Base-by-base conservation (phyloP, 1,284 basidiomycete species). In the Melampsora larici-populina region DNA sequence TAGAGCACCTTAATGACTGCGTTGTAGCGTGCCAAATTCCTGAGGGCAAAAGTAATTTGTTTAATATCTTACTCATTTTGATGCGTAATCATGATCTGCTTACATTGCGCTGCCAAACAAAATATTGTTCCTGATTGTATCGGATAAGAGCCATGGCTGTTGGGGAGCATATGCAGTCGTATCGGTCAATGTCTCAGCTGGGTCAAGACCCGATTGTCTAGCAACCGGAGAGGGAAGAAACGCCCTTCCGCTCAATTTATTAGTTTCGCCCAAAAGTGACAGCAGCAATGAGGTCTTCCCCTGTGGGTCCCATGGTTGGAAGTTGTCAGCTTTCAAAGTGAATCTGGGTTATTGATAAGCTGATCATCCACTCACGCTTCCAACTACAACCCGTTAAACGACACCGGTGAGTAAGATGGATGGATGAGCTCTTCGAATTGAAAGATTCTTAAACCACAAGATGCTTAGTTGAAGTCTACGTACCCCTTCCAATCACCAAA, bases 111-210 rank as follows among this genome's bases (percentile, higher is more conserved):
- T 88, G 1, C 91, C 91, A 82, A 94, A 96, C 4, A 93, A 85
- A 80, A 93, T 90, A 81, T 93, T 93, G 66, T 92, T 90, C 24
- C 88, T 87, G 75, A 93, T 91, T 2, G 91, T 92, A 7, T 90
- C 91, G 29, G 86, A 88, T 69, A 89, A 86, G 46, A 97, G 86
- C 93, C 92, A 97, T 0, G 94, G 90, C 0, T 89, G 88, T 84
- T 97, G 94, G 0, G 92, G 89, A 62, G 89, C 91, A 90, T 94
- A 96, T 0, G 93, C 92, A 43, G 94, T 89, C 11, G 89, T 86
- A 80, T 93, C 90, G 81, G 88, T 88, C 48, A 91, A 84, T 0
- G 90, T 89, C 31, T 89, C 85, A 29, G 87, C 86, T 1, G 83
- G 85, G 78, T 86, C 85, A 26, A 81, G 79, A 18, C 80, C 80